Percentiles rank a stretch among this genome's conserved stretches.
Evolutionary conservation across 1,284 basidiomycete species (phyloP).

Genomic region (Heterobasidion parviporum): DNA sequence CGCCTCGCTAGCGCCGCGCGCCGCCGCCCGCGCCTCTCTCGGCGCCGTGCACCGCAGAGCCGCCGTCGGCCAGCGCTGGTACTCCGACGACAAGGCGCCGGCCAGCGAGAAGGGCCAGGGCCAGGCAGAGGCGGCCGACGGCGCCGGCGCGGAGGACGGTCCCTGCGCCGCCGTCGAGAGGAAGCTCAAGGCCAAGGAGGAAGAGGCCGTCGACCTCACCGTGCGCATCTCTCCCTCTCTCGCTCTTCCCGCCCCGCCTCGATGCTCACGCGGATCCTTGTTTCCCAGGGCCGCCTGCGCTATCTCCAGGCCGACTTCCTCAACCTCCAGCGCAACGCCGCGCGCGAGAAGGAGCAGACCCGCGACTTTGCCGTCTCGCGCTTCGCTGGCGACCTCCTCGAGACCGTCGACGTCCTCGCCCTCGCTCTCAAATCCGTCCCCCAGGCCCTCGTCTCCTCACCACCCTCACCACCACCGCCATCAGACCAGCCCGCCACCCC

Average conservation of each 20-base stretch:
- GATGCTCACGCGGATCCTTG: slow-evolving; percentile 6
- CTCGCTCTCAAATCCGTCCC: slow-evolving; percentile 88
- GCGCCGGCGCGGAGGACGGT: slow-evolving; percentile 15
- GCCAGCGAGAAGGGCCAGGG: slow-evolving; percentile 21
- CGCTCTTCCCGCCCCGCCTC: neutral
- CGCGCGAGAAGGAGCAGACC: slow-evolving; percentile 87
- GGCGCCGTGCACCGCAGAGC: slow-evolving; percentile 18
- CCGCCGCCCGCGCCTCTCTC: slow-evolving; percentile 28
- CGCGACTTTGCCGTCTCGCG: slow-evolving; percentile 89
- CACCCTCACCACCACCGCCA: slow-evolving; percentile 13
- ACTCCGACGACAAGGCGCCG: slow-evolving; percentile 34
- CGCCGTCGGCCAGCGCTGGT: slow-evolving; percentile 25
- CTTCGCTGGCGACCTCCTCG: slow-evolving; percentile 86
- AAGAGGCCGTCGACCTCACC: slow-evolving; percentile 65
- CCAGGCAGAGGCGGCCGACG: slow-evolving; percentile 22
- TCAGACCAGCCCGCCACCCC: slow-evolving; percentile 19
- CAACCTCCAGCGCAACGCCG: slow-evolving; percentile 87
- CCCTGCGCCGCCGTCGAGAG: slow-evolving; percentile 24
- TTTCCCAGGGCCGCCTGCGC: slow-evolving; percentile 66
- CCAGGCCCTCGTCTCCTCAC: slow-evolving; percentile 30
- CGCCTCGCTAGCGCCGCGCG: slow-evolving; percentile 40
- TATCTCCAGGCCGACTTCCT: slow-evolving; percentile 93
- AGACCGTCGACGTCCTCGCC: slow-evolving; percentile 87
- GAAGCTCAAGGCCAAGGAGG: slow-evolving; percentile 66
- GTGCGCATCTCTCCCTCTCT: slow-evolving; percentile 36